phyloP scores from a whole-genome alignment of 139 green algal species.

The Chlamydomonas sphaeroides region DNA sequence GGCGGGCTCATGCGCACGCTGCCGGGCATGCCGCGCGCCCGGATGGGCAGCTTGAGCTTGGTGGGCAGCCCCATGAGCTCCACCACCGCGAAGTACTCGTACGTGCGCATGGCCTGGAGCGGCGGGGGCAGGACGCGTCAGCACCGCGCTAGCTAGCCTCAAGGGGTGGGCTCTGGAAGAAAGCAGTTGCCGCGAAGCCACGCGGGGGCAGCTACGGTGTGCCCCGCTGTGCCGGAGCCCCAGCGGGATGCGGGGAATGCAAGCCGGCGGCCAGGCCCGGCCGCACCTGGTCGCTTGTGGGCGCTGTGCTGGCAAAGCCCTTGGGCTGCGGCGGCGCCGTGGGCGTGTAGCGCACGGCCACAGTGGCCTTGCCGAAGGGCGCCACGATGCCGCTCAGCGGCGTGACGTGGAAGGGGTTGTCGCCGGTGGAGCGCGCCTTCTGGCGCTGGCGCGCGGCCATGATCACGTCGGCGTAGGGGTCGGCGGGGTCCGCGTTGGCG shows the following conservation, averaged over 20 bases:
- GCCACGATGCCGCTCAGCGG: constrained; percentile 39
- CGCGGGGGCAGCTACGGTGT: too few relatives aligned
- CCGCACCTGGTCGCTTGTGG: constrained; percentile 16
- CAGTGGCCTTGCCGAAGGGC: constrained; percentile 40
- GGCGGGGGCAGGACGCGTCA: too few relatives aligned
- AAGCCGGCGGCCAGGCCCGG: too few relatives aligned
- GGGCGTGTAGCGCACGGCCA: constrained; percentile 40
- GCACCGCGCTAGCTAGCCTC: too few relatives aligned
- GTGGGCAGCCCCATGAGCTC: constrained; percentile 39
- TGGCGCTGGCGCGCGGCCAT: constrained; percentile 49
- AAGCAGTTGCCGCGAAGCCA: too few relatives aligned
- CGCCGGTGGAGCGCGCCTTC: constrained; percentile 45
- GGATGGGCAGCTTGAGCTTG: constrained; percentile 58
- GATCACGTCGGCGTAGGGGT: constrained; percentile 58
- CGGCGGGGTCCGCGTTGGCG: constrained; percentile 41
- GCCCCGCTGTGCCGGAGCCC: too few relatives aligned
- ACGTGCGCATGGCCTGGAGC: constrained; percentile 36
- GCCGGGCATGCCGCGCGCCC: constrained; percentile 33
- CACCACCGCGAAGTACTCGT: constrained; percentile 53
- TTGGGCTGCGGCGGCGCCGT: constrained; percentile 26
- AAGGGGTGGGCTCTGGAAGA: too few relatives aligned
- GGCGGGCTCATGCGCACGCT: constrained; percentile 20
- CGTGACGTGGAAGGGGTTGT: constrained; percentile 61
- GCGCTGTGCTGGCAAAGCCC: constrained; percentile 34
- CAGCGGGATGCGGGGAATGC: too few relatives aligned